Conservation (phyloP, 306 rosid genomes). For the Prinsepia uniflora region DNA sequence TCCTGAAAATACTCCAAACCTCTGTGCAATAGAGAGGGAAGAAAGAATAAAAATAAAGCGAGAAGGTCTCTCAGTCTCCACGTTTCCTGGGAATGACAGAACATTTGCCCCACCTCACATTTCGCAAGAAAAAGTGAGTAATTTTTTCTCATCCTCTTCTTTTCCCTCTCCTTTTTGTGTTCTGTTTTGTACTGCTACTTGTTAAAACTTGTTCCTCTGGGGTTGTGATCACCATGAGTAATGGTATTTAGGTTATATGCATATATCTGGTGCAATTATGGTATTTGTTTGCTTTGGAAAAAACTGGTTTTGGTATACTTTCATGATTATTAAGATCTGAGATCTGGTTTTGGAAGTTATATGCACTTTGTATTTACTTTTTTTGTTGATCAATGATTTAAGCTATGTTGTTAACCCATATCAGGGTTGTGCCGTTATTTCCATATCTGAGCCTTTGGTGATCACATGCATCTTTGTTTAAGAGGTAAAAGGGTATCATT, state of each 20-base stretch:
- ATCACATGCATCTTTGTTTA: slow-evolving; percentile 18
- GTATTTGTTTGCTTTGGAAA: slow-evolving; percentile 3
- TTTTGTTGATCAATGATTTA: slow-evolving; percentile 26
- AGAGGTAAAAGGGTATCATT: neutral
- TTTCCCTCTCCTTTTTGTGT: neutral
- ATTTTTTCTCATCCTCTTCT: slow-evolving; percentile 16
- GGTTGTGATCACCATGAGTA: slow-evolving; percentile 14
- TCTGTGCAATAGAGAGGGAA: slow-evolving; percentile 22
- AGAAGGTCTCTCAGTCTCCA: slow-evolving; percentile 19
- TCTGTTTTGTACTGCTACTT: slow-evolving; percentile 10
- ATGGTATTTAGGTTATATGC: slow-evolving; percentile 23
- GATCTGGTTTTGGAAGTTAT: slow-evolving; percentile 16
- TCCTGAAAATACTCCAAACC: neutral
- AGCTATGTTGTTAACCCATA: slow-evolving; percentile 24
- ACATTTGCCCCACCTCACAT: slow-evolving; percentile 64
- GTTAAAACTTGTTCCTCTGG: slow-evolving; percentile 23
- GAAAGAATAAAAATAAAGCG: neutral
- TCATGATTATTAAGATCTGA: slow-evolving; percentile 24
- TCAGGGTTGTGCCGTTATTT: slow-evolving; percentile 10
- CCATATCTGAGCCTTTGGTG: slow-evolving; percentile 3
- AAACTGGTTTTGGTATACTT: slow-evolving; percentile 11
- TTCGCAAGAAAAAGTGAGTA: slow-evolving; percentile 69
- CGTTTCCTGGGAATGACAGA: slow-evolving; percentile 65
- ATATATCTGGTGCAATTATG: slow-evolving; percentile 11
- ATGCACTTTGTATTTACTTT: slow-evolving; percentile 18